Percentiles rank a stretch among this genome's conserved stretches.
phyloP scores from a whole-genome alignment of 2,329 filamentous ascomycete species.

The Elsinoe batatas region DNA sequence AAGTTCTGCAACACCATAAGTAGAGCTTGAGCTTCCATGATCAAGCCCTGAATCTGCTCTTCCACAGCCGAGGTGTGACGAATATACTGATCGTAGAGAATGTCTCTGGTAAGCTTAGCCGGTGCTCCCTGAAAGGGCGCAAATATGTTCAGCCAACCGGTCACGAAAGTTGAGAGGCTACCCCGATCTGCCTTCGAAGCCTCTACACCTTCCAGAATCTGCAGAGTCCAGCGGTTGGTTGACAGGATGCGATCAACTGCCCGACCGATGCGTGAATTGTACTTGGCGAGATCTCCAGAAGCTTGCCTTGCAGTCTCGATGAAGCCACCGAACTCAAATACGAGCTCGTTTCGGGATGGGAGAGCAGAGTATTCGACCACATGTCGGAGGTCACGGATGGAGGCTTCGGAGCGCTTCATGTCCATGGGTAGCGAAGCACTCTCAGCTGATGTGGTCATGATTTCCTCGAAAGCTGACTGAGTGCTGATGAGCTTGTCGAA shows the following conservation, averaged over 20 bases:
- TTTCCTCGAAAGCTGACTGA: conserved; percentile 66
- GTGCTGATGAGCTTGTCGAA: conserved; percentile 67
- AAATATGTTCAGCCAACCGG: conserved; percentile 35
- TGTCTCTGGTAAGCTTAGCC: conserved; percentile 48
- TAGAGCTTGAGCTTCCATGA: conserved; percentile 60
- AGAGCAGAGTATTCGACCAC: conserved; percentile 62
- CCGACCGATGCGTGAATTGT: conserved; percentile 66
- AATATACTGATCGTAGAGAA: conserved; percentile 64
- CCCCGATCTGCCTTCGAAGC: conserved; percentile 32
- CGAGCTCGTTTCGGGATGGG: conserved; percentile 57
- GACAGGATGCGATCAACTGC: conserved; percentile 65
- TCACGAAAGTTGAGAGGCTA: conserved; percentile 33
- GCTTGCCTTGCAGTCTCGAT: conserved; percentile 58
- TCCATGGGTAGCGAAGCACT: conserved; percentile 61
- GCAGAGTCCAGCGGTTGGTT: conserved; percentile 66
- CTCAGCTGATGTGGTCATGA: conserved; percentile 57
- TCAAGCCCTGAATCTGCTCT: conserved; percentile 57
- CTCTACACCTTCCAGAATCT: conserved; percentile 55
- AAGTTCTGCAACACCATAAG: conserved; percentile 56
- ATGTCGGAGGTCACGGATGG: conserved; percentile 63
- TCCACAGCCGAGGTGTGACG: conserved; percentile 61
- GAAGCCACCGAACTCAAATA: conserved; percentile 67
- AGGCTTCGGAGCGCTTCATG: conserved; percentile 67
- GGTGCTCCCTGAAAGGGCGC: conserved; percentile 52
- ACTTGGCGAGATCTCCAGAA: conserved; percentile 57